Evolutionary conservation across 2,329 filamentous ascomycete genomes (phyloP), one percentile per base, ranked within the genome.

Genomic region (Aureobasidium sp.): DNA sequence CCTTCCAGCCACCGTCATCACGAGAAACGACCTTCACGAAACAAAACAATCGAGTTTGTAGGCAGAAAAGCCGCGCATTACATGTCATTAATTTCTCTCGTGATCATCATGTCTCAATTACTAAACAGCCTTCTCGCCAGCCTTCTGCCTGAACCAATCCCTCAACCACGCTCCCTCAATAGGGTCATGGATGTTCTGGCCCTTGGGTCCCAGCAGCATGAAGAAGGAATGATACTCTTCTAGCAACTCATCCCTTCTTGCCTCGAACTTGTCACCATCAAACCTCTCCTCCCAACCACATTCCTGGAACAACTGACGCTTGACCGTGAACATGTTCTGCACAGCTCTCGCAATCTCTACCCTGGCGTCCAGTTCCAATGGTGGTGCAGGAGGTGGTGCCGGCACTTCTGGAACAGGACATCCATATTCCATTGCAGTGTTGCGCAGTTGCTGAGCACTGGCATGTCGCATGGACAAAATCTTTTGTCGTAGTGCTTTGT

Each of bases 111-210:
- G 17, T 51, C 47, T 25, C 12, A 48, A 27, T 41, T 48, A n/a
- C 14, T 36, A 62, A 27, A 62, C 51, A 29, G 60, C 60, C 17
- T 25, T 57, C n/a, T 62, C 49, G 14, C 60, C 61, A 47, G 61
- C 61, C 47, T 58, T 62, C 53, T 62, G 34, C 36, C 47, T 42
- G 52, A 57, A 62, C 61, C 61, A 62, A 7, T 62, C 44, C n/a
- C 61, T 49, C 37, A 62, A 58, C 44, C 53, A 45, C 25, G 17
- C 44, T 6, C 61, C 61, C n/a, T 62, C 36, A 12, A 51, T 45
- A 9, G 27, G 3, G 5, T 62, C 47, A 17, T 62, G 61, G 8
- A 62, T 58, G 17, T 62, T 37, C 45, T 57, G 49, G 5, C 52
- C 61, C 22, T 44, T 39, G 3, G 61, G 61, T 6, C 61, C 53